Conservation (phyloP, 208 protist species). For the Leptomonas pyrrhocoris region DNA sequence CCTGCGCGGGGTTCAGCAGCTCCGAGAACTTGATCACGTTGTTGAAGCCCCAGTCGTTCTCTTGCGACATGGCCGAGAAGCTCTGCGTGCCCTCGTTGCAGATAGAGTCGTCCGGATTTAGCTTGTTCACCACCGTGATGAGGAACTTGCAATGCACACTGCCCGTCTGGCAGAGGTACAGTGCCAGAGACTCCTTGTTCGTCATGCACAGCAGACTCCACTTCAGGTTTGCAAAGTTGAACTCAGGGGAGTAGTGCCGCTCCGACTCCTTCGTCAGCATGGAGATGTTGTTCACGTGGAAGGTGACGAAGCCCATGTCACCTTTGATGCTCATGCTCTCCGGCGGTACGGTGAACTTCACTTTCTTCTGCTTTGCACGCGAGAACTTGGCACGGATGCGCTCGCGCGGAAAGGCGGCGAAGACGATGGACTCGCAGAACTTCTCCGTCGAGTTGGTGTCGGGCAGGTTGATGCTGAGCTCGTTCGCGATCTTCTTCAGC, state of each 20-base stretch:
- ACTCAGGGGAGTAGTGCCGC: conserved; percentile 90
- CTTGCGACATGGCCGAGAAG: conserved; percentile 82
- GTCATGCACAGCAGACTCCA: conserved; percentile 92
- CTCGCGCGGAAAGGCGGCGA: conserved; percentile 87
- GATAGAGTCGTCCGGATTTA: conserved; percentile 86
- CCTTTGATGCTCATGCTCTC: conserved; percentile 76
- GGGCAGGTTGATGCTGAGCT: conserved; percentile 72
- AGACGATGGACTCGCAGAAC: conserved; percentile 89
- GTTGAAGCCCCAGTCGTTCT: conserved; percentile 94
- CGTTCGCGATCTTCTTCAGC: conserved; percentile 86
- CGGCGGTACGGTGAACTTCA: conserved; percentile 81
- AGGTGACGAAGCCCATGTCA: conserved; percentile 92
- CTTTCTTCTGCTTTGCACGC: conserved; percentile 76
- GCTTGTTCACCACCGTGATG: conserved; percentile 89
- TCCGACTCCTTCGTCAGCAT: conserved; percentile 86
- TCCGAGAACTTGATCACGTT: conserved; percentile 87
- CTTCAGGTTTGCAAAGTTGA: conserved; percentile 84
- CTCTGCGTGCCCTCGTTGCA: conserved; percentile 91
- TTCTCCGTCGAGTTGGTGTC: conserved; percentile 89
- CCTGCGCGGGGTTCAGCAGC: conserved; percentile 74
- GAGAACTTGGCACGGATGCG: conserved; percentile 75
- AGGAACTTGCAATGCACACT: conserved; percentile 93
- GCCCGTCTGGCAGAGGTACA: conserved; percentile 91
- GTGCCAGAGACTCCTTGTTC: conserved; percentile 86
- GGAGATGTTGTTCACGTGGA: conserved; percentile 89